Evolutionary conservation across 2,329 filamentous ascomycete genomes (phyloP).

Genomic region (Pestalotiopsis sp.): DNA sequence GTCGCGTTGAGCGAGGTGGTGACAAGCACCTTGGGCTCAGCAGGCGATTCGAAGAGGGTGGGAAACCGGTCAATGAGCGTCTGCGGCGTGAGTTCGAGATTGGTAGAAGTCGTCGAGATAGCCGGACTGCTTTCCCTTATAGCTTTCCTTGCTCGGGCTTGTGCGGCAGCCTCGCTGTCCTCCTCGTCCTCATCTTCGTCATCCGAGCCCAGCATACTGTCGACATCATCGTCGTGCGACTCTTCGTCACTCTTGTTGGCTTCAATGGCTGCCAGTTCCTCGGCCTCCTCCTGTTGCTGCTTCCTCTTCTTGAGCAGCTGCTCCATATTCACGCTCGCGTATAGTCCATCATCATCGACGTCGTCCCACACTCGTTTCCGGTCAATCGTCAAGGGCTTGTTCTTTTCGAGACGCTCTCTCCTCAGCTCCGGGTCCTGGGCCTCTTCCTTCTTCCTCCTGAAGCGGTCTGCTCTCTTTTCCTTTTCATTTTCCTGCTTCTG

Average conservation of each 20-base stretch:
- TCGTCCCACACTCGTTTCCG: slow-evolving; percentile 91
- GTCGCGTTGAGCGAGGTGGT: slow-evolving; percentile 90
- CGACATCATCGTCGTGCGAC: slow-evolving; percentile 56
- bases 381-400: slow-evolving; percentile 81
- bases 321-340: slow-evolving; percentile 60
- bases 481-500: slow-evolving; percentile 78
- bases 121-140: slow-evolving; percentile 54
- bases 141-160: slow-evolving; percentile 47
- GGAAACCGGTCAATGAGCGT: slow-evolving; percentile 65
- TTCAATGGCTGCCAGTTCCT: slow-evolving; percentile 49
- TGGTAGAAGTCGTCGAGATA: slow-evolving; percentile 64
- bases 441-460: slow-evolving; percentile 82
- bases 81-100: slow-evolving; percentile 64
- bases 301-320: slow-evolving; percentile 58
- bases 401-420: slow-evolving; percentile 73
- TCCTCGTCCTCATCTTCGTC: slow-evolving; percentile 47
- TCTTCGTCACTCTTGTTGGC: slow-evolving; percentile 45
- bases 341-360: slow-evolving; percentile 62
- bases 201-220: slow-evolving; percentile 79
- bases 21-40: slow-evolving; percentile 81
- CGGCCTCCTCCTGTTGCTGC: slow-evolving; percentile 51
- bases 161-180: slow-evolving; percentile 36
- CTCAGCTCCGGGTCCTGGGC: slow-evolving; percentile 78
- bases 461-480: slow-evolving; percentile 74
- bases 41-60: slow-evolving; percentile 61